Conservation (phyloP, 2,329 filamentous ascomycete species). For the Phaeophleospora eucalypticola region DNA sequence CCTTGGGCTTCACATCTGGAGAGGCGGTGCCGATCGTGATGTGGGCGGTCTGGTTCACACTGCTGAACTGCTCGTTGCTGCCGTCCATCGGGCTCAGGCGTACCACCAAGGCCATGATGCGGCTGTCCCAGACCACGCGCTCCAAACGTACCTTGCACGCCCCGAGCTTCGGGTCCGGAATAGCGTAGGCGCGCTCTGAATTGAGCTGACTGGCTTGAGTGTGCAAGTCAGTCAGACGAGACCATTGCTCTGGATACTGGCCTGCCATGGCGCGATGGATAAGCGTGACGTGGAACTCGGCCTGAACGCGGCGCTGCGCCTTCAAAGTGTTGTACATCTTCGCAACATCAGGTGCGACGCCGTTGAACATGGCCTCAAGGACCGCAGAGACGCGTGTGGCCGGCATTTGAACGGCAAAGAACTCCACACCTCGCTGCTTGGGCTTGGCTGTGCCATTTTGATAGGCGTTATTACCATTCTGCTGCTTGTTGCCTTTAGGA, state of each 20-base stretch:
- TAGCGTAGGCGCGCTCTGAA: conserved; percentile 35
- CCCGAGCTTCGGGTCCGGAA: conserved; percentile 54
- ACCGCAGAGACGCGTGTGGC: conserved; percentile 50
- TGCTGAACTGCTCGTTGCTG: conserved; percentile 54
- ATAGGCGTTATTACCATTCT: conserved; percentile 25
- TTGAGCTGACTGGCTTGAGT: conserved; percentile 32
- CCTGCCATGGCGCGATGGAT: conserved; percentile 69
- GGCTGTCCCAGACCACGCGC: conserved; percentile 73
- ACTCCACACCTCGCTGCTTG: conserved; percentile 57
- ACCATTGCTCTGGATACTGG: conserved; percentile 68
- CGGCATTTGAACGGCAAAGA: conserved; percentile 58
- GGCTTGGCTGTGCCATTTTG: conserved; percentile 40
- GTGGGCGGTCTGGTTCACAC: conserved; percentile 74
- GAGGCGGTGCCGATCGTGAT: conserved; percentile 83
- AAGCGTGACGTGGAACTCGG: conserved; percentile 88
- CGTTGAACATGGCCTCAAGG: conserved; percentile 67
- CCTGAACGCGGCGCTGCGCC: conserved; percentile 69
- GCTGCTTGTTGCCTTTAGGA: conserved; percentile 33
- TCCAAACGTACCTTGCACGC: conserved; percentile 61
- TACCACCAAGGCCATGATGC: conserved; percentile 88
- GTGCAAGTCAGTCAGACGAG: conserved; percentile 63
- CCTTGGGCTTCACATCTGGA: conserved; percentile 75
- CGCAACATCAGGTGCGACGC: conserved; percentile 50
- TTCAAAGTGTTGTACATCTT: conserved; percentile 73
- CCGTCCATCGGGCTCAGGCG: conserved; percentile 52